Percentiles rank a stretch among this genome's conserved stretches.
Evolutionary conservation across 2,329 filamentous ascomycete genomes (phyloP).

Genomic region (Reticulascus tulasneorum): DNA sequence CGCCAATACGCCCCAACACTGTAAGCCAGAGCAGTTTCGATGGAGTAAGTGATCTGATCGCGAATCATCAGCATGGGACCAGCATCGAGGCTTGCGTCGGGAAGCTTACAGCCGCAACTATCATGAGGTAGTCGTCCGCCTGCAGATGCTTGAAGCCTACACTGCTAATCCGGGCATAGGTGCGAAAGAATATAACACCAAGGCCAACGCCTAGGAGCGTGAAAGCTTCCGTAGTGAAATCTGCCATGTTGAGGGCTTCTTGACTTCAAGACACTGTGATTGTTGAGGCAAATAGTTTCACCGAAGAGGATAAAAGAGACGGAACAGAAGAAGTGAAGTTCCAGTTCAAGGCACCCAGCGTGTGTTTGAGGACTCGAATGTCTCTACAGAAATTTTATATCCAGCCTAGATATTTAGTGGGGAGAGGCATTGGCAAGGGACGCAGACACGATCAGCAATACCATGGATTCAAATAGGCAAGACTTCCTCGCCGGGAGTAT

Average conservation of each 20-base stretch:
- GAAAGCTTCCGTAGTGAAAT: constrained; percentile 28
- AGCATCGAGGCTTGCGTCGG: constrained; percentile 4
- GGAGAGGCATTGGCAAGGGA: too few relatives aligned
- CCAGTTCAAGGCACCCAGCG: too few relatives aligned
- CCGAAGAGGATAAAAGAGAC: too few relatives aligned
- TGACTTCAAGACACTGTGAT: constrained; percentile 1
- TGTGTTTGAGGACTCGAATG: too few relatives aligned
- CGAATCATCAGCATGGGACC: neutral
- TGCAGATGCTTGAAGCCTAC: constrained; percentile 48
- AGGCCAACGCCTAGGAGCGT: constrained; percentile 48
- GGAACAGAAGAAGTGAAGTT: too few relatives aligned
- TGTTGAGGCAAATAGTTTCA: too few relatives aligned
- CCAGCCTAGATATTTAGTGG: too few relatives aligned
- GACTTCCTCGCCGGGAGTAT: too few relatives aligned
- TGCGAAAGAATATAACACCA: constrained; percentile 45
- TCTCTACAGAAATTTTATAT: too few relatives aligned
- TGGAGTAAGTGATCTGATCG: constrained; percentile 5
- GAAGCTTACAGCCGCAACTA: constrained; percentile 15
- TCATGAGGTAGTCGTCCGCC: constrained; percentile 50
- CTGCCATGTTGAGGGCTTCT: constrained; percentile 6
- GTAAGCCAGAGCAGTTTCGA: constrained; percentile 24
- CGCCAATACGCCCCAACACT: constrained; percentile 33
- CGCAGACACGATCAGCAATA: too few relatives aligned
- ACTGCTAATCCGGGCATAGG: constrained; percentile 41
- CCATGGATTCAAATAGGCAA: too few relatives aligned